These are phyloP conservation scores for Gracilaria gracilis DNA, from an alignment of 23 red algal genomes.

Conservation along the genomic window DNA sequence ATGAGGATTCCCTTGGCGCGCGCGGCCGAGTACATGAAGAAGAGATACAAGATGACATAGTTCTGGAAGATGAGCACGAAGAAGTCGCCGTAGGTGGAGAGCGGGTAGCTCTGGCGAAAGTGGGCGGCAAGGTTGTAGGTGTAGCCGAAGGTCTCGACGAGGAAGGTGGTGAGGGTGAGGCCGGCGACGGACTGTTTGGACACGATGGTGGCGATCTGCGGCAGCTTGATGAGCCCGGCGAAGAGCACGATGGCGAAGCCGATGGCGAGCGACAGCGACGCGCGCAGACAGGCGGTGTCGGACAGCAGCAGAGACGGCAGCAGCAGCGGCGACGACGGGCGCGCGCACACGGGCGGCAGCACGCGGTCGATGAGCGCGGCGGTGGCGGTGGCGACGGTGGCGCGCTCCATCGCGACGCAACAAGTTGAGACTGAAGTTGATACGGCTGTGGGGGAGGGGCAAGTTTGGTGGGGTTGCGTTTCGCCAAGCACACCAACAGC, in stretches of 20 bases:
- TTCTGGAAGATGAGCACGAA: slow-evolving; percentile 84
- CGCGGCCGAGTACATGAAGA: slow-evolving; percentile 60
- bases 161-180: slow-evolving; percentile 75
- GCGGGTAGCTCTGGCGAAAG: slow-evolving; percentile 84
- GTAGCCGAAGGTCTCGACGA: slow-evolving; percentile 95
- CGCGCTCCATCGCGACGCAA: background rate
- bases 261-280: slow-evolving; percentile 70
- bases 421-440: too few species aligned
- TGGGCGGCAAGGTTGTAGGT: slow-evolving; percentile 97
- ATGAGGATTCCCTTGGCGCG: slow-evolving; percentile 16
- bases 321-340: slow-evolving; percentile 2
- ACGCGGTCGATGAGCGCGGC: slow-evolving; percentile 22
- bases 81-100: slow-evolving; percentile 98
- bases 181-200: slow-evolving; percentile 75
- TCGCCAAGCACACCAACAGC: too few species aligned
- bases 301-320: slow-evolving; percentile 18
- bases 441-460: background rate
- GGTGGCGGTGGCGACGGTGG: background rate
- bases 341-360: slow-evolving; percentile 53
- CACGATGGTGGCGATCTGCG: slow-evolving; percentile 86
- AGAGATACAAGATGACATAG: slow-evolving; percentile 81
- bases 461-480: too few species aligned
- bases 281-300: slow-evolving; percentile 53
- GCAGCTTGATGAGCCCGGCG: slow-evolving; percentile 92
- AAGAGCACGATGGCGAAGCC: slow-evolving; percentile 83